These are phyloP conservation scores for Cucurbita pepo DNA, from an alignment of 306 rosid species.

Conservation along the genomic window DNA sequence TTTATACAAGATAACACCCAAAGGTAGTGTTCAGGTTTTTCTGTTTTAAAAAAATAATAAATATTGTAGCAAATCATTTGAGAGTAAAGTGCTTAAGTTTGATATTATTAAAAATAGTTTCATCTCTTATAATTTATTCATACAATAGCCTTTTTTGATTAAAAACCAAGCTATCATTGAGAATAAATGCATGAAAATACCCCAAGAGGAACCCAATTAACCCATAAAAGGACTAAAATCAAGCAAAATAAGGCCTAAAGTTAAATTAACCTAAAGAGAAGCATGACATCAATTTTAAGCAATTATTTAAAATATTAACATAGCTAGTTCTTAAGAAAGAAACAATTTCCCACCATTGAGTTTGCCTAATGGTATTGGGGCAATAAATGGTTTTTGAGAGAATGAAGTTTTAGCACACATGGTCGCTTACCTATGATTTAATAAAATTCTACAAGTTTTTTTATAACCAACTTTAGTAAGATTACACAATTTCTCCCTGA, in stretches of 20 bases:
- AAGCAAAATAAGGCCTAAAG: too few relatives aligned
- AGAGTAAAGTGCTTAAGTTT: background rate
- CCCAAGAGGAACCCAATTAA: too few relatives aligned
- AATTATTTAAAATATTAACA: background rate
- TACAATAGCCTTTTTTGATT: background rate
- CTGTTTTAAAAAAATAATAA: background rate
- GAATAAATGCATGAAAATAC: too few relatives aligned
- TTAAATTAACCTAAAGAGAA: too few relatives aligned
- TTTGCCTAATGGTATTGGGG: background rate
- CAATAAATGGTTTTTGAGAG: background rate
- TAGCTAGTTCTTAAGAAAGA: background rate
- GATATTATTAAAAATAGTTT: background rate
- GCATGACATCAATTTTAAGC: background rate
- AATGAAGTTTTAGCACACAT: background rate
- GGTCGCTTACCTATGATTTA: background rate
- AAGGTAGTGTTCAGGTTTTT: constrained; percentile 28
- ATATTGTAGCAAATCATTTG: background rate
- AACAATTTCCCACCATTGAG: background rate
- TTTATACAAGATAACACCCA: constrained; percentile 75
- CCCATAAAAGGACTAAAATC: too few relatives aligned
- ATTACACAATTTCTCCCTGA: too few relatives aligned
- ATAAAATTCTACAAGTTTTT: too few relatives aligned
- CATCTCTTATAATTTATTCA: background rate
- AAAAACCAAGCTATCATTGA: too few relatives aligned
- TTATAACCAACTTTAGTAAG: too few relatives aligned